Conservation (phyloP, 192 early-diverging fungal species). For the Phycomyces blakesleeanus region DNA sequence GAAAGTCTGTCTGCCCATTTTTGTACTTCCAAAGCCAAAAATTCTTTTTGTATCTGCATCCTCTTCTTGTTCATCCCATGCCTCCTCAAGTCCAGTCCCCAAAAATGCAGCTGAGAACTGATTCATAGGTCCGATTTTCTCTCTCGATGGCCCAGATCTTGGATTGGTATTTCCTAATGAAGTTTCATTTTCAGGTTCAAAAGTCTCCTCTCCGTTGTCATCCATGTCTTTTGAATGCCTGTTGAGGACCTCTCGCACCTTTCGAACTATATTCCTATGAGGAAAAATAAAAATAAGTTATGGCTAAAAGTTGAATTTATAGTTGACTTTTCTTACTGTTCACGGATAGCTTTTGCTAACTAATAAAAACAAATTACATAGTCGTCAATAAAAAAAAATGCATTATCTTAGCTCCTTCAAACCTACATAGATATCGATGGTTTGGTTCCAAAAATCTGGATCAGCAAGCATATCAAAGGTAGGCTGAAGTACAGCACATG, state of each 20-base stretch:
- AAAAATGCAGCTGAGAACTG: constrained; percentile 24
- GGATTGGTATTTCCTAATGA: neutral
- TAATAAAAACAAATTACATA: no score
- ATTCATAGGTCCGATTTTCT: constrained; percentile 11
- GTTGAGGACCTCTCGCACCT: constrained; percentile 64
- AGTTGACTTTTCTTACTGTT: constrained; percentile 44
- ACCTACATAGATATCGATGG: constrained; percentile 63
- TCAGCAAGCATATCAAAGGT: constrained; percentile 66
- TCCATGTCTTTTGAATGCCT: constrained; percentile 55
- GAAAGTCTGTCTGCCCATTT: constrained; percentile 44
- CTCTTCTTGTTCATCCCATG: constrained; percentile 7
- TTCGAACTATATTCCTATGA: constrained; percentile 69
- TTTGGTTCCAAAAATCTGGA: constrained; percentile 86
- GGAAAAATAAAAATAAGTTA: no score
- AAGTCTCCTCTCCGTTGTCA: constrained; percentile 4
- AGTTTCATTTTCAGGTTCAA: neutral
- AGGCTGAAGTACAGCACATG: constrained; percentile 65
- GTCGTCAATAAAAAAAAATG: neutral
- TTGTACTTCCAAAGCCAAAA: constrained; percentile 14
- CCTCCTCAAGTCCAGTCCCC: neutral
- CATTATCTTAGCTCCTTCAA: constrained; percentile 31
- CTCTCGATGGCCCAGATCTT: neutral
- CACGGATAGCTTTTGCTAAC: constrained; percentile 45
- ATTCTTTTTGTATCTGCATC: constrained; percentile 12
- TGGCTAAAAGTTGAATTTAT: no score